Conservation (phyloP, 495 filamentous ascomycete species). For the Bacidia rubella region DNA sequence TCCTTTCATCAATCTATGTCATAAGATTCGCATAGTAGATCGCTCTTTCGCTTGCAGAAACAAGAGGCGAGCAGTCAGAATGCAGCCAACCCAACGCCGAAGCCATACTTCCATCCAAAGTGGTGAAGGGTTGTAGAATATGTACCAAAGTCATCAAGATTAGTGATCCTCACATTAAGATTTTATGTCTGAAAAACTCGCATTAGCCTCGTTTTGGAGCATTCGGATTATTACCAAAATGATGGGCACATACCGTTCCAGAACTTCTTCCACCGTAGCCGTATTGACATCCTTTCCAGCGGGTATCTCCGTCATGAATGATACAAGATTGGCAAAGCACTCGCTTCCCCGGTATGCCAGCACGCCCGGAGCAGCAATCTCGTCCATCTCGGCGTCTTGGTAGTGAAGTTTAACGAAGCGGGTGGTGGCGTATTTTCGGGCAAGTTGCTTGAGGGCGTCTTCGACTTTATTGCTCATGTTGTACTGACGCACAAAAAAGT, state of each 20-base stretch:
- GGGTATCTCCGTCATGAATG: constrained; percentile 75
- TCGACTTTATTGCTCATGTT: constrained; percentile 63
- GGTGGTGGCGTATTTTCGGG: constrained; percentile 49
- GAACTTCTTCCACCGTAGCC: constrained; percentile 44
- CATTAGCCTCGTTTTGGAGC: neutral
- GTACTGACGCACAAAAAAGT: constrained; percentile 40
- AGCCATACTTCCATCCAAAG: neutral
- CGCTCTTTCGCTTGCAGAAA: neutral
- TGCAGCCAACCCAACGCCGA: neutral
- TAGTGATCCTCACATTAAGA: neutral
- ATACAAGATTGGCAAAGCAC: constrained; percentile 78
- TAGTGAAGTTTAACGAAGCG: constrained; percentile 88
- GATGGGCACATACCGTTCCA: constrained; percentile 44
- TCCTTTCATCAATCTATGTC: neutral
- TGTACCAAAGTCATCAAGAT: neutral
- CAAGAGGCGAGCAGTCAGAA: too few relatives aligned
- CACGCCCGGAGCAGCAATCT: constrained; percentile 75
- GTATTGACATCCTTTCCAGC: constrained; percentile 45
- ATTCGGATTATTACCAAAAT: too few relatives aligned
- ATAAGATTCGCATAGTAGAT: neutral
- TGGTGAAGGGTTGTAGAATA: neutral
- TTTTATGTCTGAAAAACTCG: neutral
- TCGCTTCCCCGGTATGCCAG: constrained; percentile 82
- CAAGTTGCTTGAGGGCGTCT: constrained; percentile 58
- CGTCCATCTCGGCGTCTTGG: constrained; percentile 88